A percentile compares a stretch with the other conserved stretches of the same genome.
Evolutionary conservation across 768 basidiomycete species (phyloP).

Genomic region (Rickenella mellea): DNA sequence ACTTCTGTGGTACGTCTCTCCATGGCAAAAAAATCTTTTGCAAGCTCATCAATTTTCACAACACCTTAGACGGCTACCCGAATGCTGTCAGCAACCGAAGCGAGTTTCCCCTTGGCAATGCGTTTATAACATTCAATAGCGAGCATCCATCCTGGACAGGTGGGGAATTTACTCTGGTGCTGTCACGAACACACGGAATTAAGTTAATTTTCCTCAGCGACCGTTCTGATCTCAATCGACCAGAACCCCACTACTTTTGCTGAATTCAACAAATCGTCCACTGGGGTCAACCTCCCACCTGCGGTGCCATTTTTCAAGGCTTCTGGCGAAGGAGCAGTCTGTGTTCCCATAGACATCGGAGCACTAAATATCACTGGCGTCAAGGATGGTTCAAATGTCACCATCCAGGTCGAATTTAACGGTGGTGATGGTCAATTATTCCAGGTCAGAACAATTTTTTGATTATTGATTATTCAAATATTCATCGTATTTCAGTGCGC

Average conservation of each 20-base stretch:
- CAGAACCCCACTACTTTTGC: constrained; percentile 53
- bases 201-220: constrained; percentile 26
- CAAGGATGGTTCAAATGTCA: constrained; percentile 59
- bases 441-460: constrained; percentile 34
- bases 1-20: constrained; percentile 53
- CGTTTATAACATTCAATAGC: constrained; percentile 53
- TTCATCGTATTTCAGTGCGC: constrained; percentile 45
- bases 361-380: constrained; percentile 38
- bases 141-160: constrained; percentile 57
- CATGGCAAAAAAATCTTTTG: no score
- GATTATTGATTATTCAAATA: not conserved
- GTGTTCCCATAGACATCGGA: constrained; percentile 57
- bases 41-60: not conserved
- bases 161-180: constrained; percentile 19
- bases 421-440: constrained; percentile 68
- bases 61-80: constrained; percentile 50
- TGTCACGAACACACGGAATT: not conserved
- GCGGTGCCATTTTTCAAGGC: constrained; percentile 40
- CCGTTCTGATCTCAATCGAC: constrained; percentile 42
- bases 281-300: constrained; percentile 19
- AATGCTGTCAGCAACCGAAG: constrained; percentile 45
- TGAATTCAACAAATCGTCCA: constrained; percentile 43
- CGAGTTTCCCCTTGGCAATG: constrained; percentile 56
- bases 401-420: constrained; percentile 56
- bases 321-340: constrained; percentile 50